These are phyloP conservation scores for Nectriaceae sp. DNA, from an alignment of 2,329 filamentous ascomycete genomes.

Conservation along the genomic window DNA sequence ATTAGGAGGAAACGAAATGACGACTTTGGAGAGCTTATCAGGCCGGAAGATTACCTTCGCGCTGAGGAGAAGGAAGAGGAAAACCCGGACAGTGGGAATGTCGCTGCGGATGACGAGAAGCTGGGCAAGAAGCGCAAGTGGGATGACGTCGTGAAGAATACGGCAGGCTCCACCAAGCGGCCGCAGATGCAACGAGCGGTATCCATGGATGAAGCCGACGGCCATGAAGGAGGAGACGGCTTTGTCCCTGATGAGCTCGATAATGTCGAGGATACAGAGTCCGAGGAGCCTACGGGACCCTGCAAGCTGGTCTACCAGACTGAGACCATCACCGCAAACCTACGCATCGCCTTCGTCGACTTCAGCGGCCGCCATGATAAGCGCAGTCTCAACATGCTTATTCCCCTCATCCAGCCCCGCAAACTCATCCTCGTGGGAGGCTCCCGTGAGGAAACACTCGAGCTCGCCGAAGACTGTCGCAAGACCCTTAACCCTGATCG, in stretches of 20 bases:
- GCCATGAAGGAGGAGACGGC: slow-evolving; percentile 37
- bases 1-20: slow-evolving; percentile 78
- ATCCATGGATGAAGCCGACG: slow-evolving; percentile 49
- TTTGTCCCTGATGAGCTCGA: slow-evolving; percentile 57
- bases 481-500: too few species aligned
- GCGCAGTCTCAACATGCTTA: slow-evolving; percentile 89
- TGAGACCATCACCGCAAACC: slow-evolving; percentile 65
- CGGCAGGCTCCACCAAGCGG: slow-evolving; percentile 57
- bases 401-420: slow-evolving; percentile 89
- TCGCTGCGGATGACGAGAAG: slow-evolving; percentile 54
- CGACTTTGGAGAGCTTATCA: slow-evolving; percentile 92
- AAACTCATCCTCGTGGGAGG: slow-evolving; percentile 94
- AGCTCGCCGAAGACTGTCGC: slow-evolving; percentile 78
- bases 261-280: slow-evolving; percentile 56
- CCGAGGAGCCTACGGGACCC: slow-evolving; percentile 61
- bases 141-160: slow-evolving; percentile 63
- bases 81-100: slow-evolving; percentile 52
- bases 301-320: slow-evolving; percentile 71
- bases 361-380: slow-evolving; percentile 92
- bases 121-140: slow-evolving; percentile 94
- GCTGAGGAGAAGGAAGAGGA: slow-evolving; percentile 88
- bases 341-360: slow-evolving; percentile 85
- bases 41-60: slow-evolving; percentile 89
- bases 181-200: slow-evolving; percentile 47
- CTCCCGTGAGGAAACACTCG: slow-evolving; percentile 72